Evolutionary conservation across 2,329 filamentous ascomycete species (phyloP), one percentile per base, ranked within the genome.

Genomic region (Fusarium nygamai): DNA sequence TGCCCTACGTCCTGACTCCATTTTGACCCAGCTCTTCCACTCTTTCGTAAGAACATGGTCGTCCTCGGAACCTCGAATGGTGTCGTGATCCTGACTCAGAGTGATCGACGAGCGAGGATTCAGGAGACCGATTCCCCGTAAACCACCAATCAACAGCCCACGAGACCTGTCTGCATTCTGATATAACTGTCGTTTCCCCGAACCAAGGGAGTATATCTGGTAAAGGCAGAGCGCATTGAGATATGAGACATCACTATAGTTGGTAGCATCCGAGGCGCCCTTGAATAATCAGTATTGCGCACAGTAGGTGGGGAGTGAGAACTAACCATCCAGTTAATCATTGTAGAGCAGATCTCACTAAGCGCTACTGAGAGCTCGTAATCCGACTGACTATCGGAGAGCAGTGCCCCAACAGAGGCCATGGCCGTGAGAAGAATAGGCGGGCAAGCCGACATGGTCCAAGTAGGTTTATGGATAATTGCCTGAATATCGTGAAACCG

Each of bases 91-190:
- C 13, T 63, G 39, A 9, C 36, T 29, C 6, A 46, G 6, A 7
- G 39, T 19, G 20, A 63, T 16, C 1, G 53, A 31, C 3, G 54
- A 43, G 1, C 61, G 61, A 0, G 61, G 61, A 12, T 63, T 47
- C 1, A 63, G 1, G 1, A 63, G 39, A 5, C 61, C 61, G 1
- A 63, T 39, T 1, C 61, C 61, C 0, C 61, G 51, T n/a, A 63
- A 20, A 1, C 61, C 61, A 8, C 61, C 61, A 14, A 63, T 63
- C 6, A 63, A 24, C 3, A 63, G 8, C 0, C 61, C 61, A 14
- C 61, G 61, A 27, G 61, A 63, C 9, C 61, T 59, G 17, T 63
- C 61, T 20, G 61, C 61, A 1, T 60, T 59, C 8, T 63, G 61
- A 6, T 63, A 63, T 0, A 63, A 41, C 6, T 63, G 61, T 12